Evolutionary conservation across 805 yeast genomes (phyloP).

Genomic region (Candida silvicultrix): DNA sequence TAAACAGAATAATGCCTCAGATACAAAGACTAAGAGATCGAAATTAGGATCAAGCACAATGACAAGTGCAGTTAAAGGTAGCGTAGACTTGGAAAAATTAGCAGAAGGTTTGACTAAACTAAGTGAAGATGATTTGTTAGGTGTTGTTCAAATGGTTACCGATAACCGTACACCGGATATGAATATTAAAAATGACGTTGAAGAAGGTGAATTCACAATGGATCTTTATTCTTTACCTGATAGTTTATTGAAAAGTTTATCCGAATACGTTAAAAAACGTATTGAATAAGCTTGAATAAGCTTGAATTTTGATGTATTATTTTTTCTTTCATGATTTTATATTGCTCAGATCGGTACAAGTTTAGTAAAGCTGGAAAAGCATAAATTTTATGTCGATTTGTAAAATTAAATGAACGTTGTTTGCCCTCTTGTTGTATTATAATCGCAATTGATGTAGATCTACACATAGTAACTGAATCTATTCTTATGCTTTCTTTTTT

Average conservation of each 20-base stretch:
- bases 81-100: conserved; percentile 80
- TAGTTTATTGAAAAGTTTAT: conserved; percentile 79
- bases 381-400: not conserved
- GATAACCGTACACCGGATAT: conserved; percentile 92
- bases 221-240: conserved; percentile 93
- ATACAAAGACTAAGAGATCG: conserved; percentile 25
- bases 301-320: not conserved
- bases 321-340: not conserved
- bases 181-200: conserved; percentile 93
- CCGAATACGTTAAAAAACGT: conserved; percentile 89
- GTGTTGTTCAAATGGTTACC: conserved; percentile 95
- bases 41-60: conserved; percentile 14
- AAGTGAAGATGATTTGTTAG: conserved; percentile 86
- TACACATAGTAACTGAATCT: no score
- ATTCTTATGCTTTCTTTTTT: no score
- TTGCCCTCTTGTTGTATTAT: not conserved
- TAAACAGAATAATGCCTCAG: conserved; percentile 13
- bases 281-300: conserved; percentile 23
- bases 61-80: conserved; percentile 57
- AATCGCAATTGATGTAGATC: not conserved
- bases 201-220: conserved; percentile 95
- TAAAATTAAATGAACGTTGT: not conserved
- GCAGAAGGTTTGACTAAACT: conserved; percentile 87
- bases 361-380: not conserved
- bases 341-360: not conserved